These are phyloP conservation scores for Aspergillus affinis DNA, from an alignment of 495 filamentous ascomycete species.

Conservation along the genomic window DNA sequence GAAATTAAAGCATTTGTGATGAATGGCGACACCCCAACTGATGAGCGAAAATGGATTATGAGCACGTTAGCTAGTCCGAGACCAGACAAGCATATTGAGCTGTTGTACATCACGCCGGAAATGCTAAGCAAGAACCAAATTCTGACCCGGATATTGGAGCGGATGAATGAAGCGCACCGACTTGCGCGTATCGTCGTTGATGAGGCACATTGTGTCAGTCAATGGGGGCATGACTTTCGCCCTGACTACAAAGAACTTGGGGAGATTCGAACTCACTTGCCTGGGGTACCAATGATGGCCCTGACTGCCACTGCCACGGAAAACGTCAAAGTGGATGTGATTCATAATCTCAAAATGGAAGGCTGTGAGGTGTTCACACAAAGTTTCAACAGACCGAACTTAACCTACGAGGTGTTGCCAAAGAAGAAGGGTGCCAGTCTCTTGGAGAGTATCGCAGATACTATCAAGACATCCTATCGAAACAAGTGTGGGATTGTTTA, in stretches of 20 bases:
- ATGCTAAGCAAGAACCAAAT: slow-evolving; percentile 80
- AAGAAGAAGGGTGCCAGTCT: slow-evolving; percentile 58
- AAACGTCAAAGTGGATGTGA: slow-evolving; percentile 87
- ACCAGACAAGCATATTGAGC: slow-evolving; percentile 69
- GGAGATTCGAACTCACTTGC: slow-evolving; percentile 62
- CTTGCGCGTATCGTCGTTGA: slow-evolving; percentile 94
- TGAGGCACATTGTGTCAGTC: slow-evolving; percentile 97
- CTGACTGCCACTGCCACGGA: slow-evolving; percentile 93
- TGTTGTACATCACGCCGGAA: slow-evolving; percentile 94
- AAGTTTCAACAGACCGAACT: slow-evolving; percentile 92
- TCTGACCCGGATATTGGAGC: slow-evolving; percentile 59
- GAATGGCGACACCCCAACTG: slow-evolving; percentile 66
- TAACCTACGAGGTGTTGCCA: slow-evolving; percentile 76
- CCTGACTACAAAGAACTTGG: slow-evolving; percentile 92
- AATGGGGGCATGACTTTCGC: slow-evolving; percentile 98
- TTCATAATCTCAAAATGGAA: slow-evolving; percentile 79
- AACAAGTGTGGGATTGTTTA: slow-evolving; percentile 91
- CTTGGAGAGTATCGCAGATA: slow-evolving; percentile 64
- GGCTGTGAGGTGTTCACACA: slow-evolving; percentile 76
- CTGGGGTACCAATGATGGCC: slow-evolving; percentile 85
- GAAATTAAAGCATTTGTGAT: slow-evolving; percentile 75
- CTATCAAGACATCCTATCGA: slow-evolving; percentile 64
- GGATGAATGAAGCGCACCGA: slow-evolving; percentile 61
- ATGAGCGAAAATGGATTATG: slow-evolving; percentile 60
- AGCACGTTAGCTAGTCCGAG: slow-evolving; percentile 54